phyloP scores from a whole-genome alignment of 495 filamentous ascomycete genomes.

The Echria macrotheca region DNA sequence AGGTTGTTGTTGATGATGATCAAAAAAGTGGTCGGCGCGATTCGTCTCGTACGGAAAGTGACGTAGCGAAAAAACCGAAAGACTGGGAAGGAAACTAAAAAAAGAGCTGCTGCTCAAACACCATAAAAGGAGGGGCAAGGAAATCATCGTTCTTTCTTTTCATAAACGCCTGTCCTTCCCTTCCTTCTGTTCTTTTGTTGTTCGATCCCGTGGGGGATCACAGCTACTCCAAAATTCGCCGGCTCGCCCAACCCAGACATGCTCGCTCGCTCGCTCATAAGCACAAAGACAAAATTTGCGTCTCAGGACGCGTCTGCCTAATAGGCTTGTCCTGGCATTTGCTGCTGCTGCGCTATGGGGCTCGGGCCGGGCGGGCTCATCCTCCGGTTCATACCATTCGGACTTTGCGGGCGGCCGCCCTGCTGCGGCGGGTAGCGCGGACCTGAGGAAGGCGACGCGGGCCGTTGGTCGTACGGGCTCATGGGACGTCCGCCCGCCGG shows the following conservation, averaged over 20 bases:
- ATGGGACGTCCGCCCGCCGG: too few species aligned
- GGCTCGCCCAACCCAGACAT: not conserved
- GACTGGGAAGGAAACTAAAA: too few species aligned
- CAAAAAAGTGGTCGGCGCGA: not conserved
- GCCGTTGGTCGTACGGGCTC: not conserved
- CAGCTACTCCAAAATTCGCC: too few species aligned
- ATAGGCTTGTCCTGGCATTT: constrained; percentile 42
- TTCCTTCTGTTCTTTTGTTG: too few species aligned
- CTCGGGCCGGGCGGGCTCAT: constrained; percentile 54
- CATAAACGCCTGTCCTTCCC: too few species aligned
- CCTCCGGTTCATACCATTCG: constrained; percentile 34
- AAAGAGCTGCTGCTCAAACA: too few species aligned
- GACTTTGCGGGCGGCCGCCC: constrained; percentile 30
- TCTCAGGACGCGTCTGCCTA: constrained; percentile 14
- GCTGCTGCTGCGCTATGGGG: constrained; percentile 48
- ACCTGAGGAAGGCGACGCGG: constrained; percentile 20
- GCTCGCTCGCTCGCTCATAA: not conserved
- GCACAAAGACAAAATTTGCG: not conserved
- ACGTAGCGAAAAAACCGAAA: too few species aligned
- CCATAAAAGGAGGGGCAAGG: too few species aligned
- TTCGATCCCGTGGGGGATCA: too few species aligned
- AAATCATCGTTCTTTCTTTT: too few species aligned
- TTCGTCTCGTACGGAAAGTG: too few species aligned
- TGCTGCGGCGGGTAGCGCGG: constrained; percentile 14
- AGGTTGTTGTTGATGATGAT: not conserved